Evolutionary conservation across 305 asterid species (phyloP).

Genomic region (Plantago coronopus): DNA sequence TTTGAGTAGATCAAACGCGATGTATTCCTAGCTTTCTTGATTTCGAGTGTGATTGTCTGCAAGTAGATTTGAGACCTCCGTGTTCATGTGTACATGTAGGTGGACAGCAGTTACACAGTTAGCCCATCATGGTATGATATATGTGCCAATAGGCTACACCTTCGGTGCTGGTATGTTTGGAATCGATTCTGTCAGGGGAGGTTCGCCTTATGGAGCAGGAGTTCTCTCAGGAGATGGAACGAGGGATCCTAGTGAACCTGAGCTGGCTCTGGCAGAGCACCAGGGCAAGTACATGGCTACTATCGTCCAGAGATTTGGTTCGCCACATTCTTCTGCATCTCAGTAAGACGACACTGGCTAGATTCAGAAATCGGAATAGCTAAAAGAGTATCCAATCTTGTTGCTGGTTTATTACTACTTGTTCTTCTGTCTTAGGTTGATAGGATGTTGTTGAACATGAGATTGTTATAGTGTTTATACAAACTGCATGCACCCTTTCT

Average conservation of each 20-base stretch:
- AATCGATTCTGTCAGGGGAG: slow-evolving; percentile 44
- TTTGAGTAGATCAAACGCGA: too few species aligned
- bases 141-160: slow-evolving; percentile 68
- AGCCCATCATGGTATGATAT: slow-evolving; percentile 70
- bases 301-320: slow-evolving; percentile 41
- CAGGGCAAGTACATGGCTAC: slow-evolving; percentile 73
- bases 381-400: background rate
- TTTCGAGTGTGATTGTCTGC: too few species aligned
- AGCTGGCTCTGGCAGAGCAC: slow-evolving; percentile 59
- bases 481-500: background rate
- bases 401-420: background rate
- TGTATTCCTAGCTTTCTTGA: too few species aligned
- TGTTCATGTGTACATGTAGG: slow-evolving; percentile 26
- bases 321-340: too few species aligned
- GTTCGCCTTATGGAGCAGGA: slow-evolving; percentile 75
- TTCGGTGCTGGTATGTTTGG: slow-evolving; percentile 65
- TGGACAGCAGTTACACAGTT: slow-evolving; percentile 67
- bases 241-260: slow-evolving; percentile 48
- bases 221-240: slow-evolving; percentile 69
- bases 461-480: background rate
- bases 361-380: background rate
- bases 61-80: background rate
- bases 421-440: background rate
- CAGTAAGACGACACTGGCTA: background rate
- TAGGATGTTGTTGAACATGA: background rate